Percentiles rank a stretch among this genome's conserved stretches.
Evolutionary conservation across 352 stramenopile species (phyloP).

Genomic region (Pythium diclinum): DNA sequence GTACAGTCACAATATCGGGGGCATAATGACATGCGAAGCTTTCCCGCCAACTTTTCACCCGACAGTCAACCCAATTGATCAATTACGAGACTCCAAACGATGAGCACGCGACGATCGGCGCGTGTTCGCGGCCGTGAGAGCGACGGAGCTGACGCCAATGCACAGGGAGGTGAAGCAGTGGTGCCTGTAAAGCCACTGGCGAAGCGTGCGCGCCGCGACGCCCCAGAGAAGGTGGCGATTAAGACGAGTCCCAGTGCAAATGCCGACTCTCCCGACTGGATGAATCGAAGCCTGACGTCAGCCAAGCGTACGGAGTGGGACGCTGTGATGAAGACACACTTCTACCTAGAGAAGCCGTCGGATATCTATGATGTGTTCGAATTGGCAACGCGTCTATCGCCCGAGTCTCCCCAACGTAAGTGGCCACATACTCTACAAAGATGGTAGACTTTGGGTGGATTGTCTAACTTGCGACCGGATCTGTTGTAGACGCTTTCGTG

Average conservation of each 20-base stretch:
- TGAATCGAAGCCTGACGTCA: slow-evolving; percentile 1
- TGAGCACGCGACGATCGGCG: slow-evolving; percentile 32
- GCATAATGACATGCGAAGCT: not conserved
- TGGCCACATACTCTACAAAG: no score
- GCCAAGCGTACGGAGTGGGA: slow-evolving; percentile 36
- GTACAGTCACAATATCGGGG: not conserved
- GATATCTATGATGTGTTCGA: slow-evolving; percentile 55
- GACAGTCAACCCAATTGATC: not conserved
- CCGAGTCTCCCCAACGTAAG: slow-evolving; percentile 35
- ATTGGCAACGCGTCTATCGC: slow-evolving; percentile 34
- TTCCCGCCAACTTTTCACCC: slow-evolving; percentile 1
- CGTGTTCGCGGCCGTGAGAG: slow-evolving; percentile 21
- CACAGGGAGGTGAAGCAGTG: no score
- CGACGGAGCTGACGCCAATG: not conserved
- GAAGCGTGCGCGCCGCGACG: slow-evolving; percentile 6
- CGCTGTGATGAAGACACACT: slow-evolving; percentile 36
- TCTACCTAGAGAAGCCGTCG: slow-evolving; percentile 27
- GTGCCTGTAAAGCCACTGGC: not conserved
- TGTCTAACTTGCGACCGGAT: no score
- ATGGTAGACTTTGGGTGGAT: no score
- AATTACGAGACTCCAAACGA: not conserved
- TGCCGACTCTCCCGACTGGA: not conserved
- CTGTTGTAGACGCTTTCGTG: slow-evolving; percentile 45
- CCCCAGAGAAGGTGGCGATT: not conserved
- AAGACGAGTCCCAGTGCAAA: not conserved